phyloP scores from a whole-genome alignment of 2,329 filamentous ascomycete genomes.

The Diaporthe destruens region DNA sequence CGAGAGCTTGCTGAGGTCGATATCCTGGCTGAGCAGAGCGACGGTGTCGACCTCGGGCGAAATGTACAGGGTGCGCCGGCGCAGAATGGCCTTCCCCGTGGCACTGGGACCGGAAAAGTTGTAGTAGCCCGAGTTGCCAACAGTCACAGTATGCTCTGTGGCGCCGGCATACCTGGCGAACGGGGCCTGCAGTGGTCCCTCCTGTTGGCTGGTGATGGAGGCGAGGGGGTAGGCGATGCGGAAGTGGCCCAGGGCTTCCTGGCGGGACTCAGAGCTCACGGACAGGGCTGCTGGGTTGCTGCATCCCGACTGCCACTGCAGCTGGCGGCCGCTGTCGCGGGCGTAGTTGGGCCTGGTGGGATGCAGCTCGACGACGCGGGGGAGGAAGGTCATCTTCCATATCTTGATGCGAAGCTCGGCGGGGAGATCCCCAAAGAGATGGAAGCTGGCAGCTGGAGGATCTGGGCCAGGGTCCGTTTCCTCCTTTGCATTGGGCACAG shows the following conservation, averaged over 20 bases:
- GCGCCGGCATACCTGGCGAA: constrained; percentile 43
- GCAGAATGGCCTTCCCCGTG: constrained; percentile 11
- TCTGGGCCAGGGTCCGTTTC: background rate
- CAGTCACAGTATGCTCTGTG: constrained; percentile 33
- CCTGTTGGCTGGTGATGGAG: constrained; percentile 30
- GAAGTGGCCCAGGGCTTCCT: constrained; percentile 49
- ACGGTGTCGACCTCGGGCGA: constrained; percentile 50
- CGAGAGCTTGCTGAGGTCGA: constrained; percentile 45
- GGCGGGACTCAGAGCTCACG: constrained; percentile 51
- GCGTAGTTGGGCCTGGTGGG: constrained; percentile 49
- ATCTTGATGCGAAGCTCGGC: constrained; percentile 53
- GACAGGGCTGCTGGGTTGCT: constrained; percentile 51
- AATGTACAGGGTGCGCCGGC: constrained; percentile 48
- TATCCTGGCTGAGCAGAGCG: constrained; percentile 49
- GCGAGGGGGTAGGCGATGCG: constrained; percentile 49
- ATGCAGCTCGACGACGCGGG: constrained; percentile 53
- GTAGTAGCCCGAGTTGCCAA: constrained; percentile 29
- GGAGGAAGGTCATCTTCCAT: constrained; percentile 51
- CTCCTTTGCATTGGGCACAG: background rate
- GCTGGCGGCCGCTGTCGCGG: constrained; percentile 39
- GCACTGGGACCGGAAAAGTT: constrained; percentile 31
- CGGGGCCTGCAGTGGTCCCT: background rate
- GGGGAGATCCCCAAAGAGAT: constrained; percentile 49
- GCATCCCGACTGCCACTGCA: constrained; percentile 50
- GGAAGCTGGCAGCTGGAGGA: constrained; percentile 43